Base-by-base conservation (phyloP, 2,329 filamentous ascomycete genomes). In the Hypoxylon sp. region DNA sequence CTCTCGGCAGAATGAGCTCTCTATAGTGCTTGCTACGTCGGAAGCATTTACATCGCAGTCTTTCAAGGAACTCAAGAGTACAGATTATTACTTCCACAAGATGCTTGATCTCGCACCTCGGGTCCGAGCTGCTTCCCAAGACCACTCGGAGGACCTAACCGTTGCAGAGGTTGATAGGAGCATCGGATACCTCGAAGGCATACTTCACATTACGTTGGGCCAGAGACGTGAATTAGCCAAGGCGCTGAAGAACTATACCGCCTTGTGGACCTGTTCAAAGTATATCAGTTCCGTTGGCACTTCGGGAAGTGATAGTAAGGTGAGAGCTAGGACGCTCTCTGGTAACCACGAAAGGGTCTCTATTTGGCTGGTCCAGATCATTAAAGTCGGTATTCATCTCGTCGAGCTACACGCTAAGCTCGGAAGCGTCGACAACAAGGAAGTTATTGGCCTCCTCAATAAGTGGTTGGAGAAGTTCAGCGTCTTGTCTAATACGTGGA, bases 101-200 rank as follows among this genome's bases (percentile, higher is more conserved):
- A 84, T 93, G 30, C 82, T 98, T 28, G 92, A 95, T 75, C 79
- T 94, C 11, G 88, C 92, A 71, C 87, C 90, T 14, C 86, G 86
- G 71, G 87, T 91, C 53, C 88, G 95, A 73, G 83, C 87, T 45
- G 85, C 90, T 30, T 83, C 88, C 9, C 85, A 89, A 69, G 90
- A 93, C 55, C 93, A 97, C 79, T 93, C 92, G 0, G 90, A 93
- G 38, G 97, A 99, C 70, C 81, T 99, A 41, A 97, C 91, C 48
- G 86, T 89, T 45, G 90, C 93, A 7, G 93, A 98, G 73, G 87
- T 96, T 6, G 86, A 87, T 45, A 87, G 94, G 75, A 94, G 93
- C 76, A 86, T 92, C 52, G 93, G 93, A 0, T 93, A 93, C 70
- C 82, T 98, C n/a, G 96, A 99, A 77, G 93, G 94, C 25, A 85